Evolutionary conservation across 345 rosid genomes (phyloP).

Genomic region (Ceriops tagal): DNA sequence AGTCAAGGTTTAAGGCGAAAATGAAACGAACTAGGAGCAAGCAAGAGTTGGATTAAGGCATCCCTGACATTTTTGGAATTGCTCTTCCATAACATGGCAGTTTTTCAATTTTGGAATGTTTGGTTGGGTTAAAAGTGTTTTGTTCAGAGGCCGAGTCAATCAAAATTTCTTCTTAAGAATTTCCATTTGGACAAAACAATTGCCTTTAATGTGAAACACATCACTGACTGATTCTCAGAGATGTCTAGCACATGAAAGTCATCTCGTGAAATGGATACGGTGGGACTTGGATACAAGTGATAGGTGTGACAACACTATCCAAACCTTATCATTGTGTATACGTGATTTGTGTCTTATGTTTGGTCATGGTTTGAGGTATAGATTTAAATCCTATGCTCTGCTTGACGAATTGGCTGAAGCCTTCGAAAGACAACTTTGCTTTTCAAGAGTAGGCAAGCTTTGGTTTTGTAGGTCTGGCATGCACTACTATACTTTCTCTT

Average conservation of each 20-base stretch:
- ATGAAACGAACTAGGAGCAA: constrained; percentile 88
- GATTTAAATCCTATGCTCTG: background rate
- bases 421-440: background rate
- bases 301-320: background rate
- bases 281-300: background rate
- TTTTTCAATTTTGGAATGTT: background rate
- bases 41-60: constrained; percentile 53
- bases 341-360: background rate
- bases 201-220: background rate
- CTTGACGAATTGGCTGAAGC: background rate
- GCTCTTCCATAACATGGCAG: background rate
- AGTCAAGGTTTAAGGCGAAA: constrained; percentile 94
- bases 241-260: background rate
- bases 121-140: background rate
- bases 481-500: no score
- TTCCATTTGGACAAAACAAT: background rate
- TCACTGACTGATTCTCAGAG: background rate
- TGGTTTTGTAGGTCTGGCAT: no score
- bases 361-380: background rate
- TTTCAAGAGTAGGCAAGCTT: no score
- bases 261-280: background rate
- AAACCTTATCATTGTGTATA: background rate
- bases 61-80: background rate
- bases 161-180: background rate
- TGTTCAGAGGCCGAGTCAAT: background rate